Evolutionary conservation across 305 asterid genomes (phyloP).

Genomic region (Fraxinus latifolia): DNA sequence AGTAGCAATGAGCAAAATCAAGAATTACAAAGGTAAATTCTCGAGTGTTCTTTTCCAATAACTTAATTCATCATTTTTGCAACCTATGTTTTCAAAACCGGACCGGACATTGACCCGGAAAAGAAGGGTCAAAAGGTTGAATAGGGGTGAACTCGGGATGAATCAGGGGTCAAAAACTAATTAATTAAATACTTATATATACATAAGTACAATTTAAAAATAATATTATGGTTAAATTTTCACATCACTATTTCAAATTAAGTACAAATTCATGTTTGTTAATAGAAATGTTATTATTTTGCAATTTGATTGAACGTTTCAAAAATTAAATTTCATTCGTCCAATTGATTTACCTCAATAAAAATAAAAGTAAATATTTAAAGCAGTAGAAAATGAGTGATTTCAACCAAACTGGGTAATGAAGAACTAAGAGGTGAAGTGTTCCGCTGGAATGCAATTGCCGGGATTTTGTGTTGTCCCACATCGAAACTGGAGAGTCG

Average conservation of each 20-base stretch:
- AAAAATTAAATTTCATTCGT: neutral
- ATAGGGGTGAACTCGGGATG: neutral
- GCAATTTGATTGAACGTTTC: neutral
- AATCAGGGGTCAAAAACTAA: neutral
- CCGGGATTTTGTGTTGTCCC: neutral
- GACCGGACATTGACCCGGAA: neutral
- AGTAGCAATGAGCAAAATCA: neutral
- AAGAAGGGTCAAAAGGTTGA: neutral
- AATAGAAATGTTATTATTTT: neutral
- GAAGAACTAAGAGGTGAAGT: neutral
- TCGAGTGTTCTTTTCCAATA: neutral
- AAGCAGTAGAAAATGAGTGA: neutral
- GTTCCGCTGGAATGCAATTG: neutral
- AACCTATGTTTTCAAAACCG: neutral
- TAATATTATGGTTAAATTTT: neutral
- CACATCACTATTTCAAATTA: neutral
- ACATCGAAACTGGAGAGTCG: neutral
- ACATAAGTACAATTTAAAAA: neutral
- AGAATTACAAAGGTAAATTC: neutral
- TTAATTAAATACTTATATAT: neutral
- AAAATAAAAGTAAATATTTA: neutral
- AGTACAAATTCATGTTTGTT: neutral
- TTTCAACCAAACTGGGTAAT: neutral
- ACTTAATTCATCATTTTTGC: constrained; percentile 13
- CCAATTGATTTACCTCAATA: neutral